Conservation (phyloP, 305 asterid species). For the Stenogyne calaminthoides region DNA sequence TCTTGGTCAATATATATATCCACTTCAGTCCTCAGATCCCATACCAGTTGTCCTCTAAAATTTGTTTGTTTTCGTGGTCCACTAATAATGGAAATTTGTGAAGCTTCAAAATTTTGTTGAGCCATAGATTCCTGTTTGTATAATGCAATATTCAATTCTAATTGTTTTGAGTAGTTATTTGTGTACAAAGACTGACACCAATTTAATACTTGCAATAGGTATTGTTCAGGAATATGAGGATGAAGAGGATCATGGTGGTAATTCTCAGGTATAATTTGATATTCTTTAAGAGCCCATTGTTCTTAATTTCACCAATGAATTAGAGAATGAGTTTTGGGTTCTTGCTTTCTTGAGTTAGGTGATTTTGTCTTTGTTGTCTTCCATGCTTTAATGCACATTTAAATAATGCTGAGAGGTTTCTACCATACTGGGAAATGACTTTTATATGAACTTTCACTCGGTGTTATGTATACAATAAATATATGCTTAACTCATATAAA, state of each 20-base stretch:
- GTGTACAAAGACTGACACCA: no score
- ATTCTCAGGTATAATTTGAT: no score
- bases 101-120: slow-evolving; percentile 10
- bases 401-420: not conserved
- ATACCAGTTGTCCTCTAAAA: slow-evolving; percentile 1
- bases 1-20: not conserved
- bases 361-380: slow-evolving; percentile 9
- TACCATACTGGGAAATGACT: not conserved
- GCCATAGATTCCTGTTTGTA: not conserved
- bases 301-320: not conserved
- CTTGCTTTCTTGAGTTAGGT: not conserved
- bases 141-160: not conserved
- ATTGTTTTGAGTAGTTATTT: no score
- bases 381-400: not conserved
- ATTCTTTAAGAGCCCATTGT: not conserved
- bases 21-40: not conserved
- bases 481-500: no score
- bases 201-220: no score
- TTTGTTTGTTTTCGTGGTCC: slow-evolving; percentile 7
- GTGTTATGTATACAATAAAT: not conserved
- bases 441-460: not conserved
- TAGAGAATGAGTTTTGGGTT: not conserved
- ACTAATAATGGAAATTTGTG: not conserved
- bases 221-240: no score
- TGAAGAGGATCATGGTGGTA: no score